A percentile compares a stretch with the other conserved stretches of the same genome.
Evolutionary conservation across 495 filamentous ascomycete species (phyloP).

Genomic region (Lepidopterella palustris): DNA sequence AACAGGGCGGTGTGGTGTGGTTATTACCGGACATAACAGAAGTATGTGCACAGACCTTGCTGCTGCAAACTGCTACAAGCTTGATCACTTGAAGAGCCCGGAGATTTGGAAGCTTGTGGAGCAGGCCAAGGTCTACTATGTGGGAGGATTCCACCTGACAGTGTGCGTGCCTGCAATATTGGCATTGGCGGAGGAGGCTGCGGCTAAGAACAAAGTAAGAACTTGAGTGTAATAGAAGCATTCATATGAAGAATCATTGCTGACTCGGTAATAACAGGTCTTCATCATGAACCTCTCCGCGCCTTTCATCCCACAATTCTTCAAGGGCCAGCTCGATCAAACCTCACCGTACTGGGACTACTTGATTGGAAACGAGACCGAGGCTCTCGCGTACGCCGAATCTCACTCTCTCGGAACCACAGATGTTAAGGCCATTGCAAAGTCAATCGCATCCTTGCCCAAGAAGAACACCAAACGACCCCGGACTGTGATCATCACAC

Average conservation of each 20-base stretch:
- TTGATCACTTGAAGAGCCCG: conserved; percentile 85
- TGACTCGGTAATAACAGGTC: no score
- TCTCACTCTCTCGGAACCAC: conserved; percentile 61
- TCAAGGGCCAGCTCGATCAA: conserved; percentile 88
- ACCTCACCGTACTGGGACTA: conserved; percentile 90
- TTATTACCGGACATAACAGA: conserved; percentile 92
- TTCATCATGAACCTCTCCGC: conserved; percentile 88
- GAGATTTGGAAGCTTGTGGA: conserved; percentile 87
- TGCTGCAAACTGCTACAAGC: conserved; percentile 92
- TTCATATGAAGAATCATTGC: not conserved
- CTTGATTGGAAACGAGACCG: conserved; percentile 93
- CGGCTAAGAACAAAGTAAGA: conserved; percentile 69
- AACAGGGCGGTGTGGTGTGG: conserved; percentile 90
- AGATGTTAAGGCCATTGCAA: conserved; percentile 81
- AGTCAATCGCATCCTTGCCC: conserved; percentile 73
- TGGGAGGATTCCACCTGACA: conserved; percentile 85
- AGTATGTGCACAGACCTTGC: conserved; percentile 92
- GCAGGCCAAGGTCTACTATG: conserved; percentile 79
- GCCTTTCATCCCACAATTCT: conserved; percentile 94
- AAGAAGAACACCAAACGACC: conserved; percentile 80
- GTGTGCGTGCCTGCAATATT: conserved; percentile 86
- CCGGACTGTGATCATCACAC: conserved; percentile 83
- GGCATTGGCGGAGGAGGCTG: conserved; percentile 84
- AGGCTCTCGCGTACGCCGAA: conserved; percentile 79
- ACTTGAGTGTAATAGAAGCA: not conserved